Percentiles rank a stretch among this genome's conserved stretches.
phyloP scores from a whole-genome alignment of 257 asterid species.

The Petunia axillaris region DNA sequence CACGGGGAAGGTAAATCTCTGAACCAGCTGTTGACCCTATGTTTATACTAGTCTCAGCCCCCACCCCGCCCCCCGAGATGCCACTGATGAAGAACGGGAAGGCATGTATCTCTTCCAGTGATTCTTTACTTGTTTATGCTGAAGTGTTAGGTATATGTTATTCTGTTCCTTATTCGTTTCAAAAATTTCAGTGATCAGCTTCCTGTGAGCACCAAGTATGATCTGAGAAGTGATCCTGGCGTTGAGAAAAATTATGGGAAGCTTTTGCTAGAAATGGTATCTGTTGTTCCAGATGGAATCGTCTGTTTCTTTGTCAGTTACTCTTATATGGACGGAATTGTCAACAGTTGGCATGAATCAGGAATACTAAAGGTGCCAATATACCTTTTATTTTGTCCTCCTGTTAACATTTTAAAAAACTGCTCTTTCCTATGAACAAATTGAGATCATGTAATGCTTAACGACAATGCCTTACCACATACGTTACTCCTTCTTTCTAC shows the following conservation, averaged over 20 bases:
- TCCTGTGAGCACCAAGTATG: conserved; percentile 98
- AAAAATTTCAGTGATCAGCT: conserved; percentile 79
- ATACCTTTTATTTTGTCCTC: background rate
- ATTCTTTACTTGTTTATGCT: background rate
- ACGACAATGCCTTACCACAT: conserved; percentile 3
- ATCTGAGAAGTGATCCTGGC: conserved; percentile 96
- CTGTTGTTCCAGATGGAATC: conserved; percentile 96
- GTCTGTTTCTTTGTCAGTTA: conserved; percentile 98
- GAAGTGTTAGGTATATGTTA: conserved; percentile 10
- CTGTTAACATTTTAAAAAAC: background rate
- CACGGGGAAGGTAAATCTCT: conserved; percentile 81
- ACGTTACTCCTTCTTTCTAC: background rate
- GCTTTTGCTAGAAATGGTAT: conserved; percentile 94
- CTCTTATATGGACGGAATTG: conserved; percentile 98
- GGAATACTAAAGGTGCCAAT: conserved; percentile 83
- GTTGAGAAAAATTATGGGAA: conserved; percentile 96
- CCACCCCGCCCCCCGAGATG: background rate
- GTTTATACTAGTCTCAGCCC: conserved; percentile 16
- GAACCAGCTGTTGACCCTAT: conserved; percentile 18
- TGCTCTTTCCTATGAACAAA: background rate
- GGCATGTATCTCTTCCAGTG: background rate
- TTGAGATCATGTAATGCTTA: background rate
- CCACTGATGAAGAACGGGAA: background rate
- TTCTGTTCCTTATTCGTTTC: conserved; percentile 6
- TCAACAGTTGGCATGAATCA: conserved; percentile 97